phyloP scores from a whole-genome alignment of 257 asterid species.

The Verbascum thapsus region DNA sequence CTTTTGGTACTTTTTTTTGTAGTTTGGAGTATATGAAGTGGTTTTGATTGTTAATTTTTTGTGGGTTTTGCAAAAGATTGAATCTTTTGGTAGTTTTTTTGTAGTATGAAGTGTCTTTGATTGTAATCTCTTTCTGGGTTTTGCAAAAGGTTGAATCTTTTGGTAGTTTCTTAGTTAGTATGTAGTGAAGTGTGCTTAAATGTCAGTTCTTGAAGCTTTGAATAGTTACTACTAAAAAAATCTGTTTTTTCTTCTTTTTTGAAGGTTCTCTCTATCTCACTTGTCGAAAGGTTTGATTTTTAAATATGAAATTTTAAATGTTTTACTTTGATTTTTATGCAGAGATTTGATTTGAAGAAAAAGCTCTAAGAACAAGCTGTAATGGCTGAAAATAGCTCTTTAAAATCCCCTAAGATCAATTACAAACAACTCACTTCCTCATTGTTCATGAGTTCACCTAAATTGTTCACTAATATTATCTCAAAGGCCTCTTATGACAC shows the following conservation, averaged over 20 bases:
- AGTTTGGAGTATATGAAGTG: too few species aligned
- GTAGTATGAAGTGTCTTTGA: too few species aligned
- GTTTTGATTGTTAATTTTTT: constrained; percentile 6
- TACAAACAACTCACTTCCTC: constrained; percentile 48
- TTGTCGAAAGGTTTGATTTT: not conserved
- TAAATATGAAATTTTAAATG: constrained; percentile 14
- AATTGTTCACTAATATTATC: constrained; percentile 51
- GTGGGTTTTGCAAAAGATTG: constrained; percentile 12
- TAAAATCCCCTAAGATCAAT: constrained; percentile 43
- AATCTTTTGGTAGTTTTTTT: constrained; percentile 11
- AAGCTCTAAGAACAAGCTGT: constrained; percentile 12
- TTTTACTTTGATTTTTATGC: constrained; percentile 27
- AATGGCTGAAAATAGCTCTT: constrained; percentile 63
- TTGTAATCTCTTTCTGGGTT: constrained; percentile 19
- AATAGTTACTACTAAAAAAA: too few species aligned
- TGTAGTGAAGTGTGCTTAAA: too few species aligned
- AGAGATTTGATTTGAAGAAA: constrained; percentile 28
- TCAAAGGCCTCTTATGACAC: constrained; percentile 46
- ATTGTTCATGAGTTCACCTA: constrained; percentile 63
- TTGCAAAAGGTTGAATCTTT: constrained; percentile 11
- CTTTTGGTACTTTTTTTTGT: too few species aligned
- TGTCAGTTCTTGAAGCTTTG: too few species aligned
- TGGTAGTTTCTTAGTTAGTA: too few species aligned
- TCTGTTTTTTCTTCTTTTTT: too few species aligned
- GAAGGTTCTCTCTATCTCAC: not conserved